Evolutionary conservation across 2,329 filamentous ascomycete genomes (phyloP), one percentile per base, ranked within the genome.

Genomic region (Calonectria hongkongensis): DNA sequence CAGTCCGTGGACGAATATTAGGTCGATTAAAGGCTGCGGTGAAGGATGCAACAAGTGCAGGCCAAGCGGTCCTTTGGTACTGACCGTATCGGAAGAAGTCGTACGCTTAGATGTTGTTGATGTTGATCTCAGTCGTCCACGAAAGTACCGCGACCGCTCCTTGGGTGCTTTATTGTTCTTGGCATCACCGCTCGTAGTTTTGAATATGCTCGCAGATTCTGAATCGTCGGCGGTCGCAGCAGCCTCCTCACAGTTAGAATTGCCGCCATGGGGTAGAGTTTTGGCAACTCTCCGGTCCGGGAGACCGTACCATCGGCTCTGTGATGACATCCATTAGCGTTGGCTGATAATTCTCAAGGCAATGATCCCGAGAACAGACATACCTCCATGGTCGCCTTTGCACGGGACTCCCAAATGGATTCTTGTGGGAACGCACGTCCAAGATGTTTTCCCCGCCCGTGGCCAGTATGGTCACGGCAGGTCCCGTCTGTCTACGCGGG

Each of bases 1-100:
- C 2, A 87, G 78, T 1, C 85, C 85, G 72, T 87, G 86, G 4
- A 87, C 82, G 68, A 87, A 87, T 21, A 86, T 77, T 2, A 87
- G 77, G 51, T 87, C 84, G 9, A 84, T 73, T 1, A 81, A 70
- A 1, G 84, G 80, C 21, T 83, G 78, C 0, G 79, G 73, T 0
- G 82, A 78, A 2, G 73, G 72, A 54, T 81, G 74, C 5, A 83
- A 68, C 2, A 82, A 65, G 3, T 72, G 78, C 28, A 83, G 71
- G 2, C 81, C 81, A 0, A 80, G 71, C 2, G 76, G 73, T 9
- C 79, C 81, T 43, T 64, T 66, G 6, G 21, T 21, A 9, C 72
- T 72, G 60, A 73, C 66, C 12, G n/a, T 16, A n/a, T 64, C 43
- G 27, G 54, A 39, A 39, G 28, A 48, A 33, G 16, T 1, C 16